Conservation (phyloP, 371 early-diverging fungal species). For the Amoeboaphelidium occidentale region DNA sequence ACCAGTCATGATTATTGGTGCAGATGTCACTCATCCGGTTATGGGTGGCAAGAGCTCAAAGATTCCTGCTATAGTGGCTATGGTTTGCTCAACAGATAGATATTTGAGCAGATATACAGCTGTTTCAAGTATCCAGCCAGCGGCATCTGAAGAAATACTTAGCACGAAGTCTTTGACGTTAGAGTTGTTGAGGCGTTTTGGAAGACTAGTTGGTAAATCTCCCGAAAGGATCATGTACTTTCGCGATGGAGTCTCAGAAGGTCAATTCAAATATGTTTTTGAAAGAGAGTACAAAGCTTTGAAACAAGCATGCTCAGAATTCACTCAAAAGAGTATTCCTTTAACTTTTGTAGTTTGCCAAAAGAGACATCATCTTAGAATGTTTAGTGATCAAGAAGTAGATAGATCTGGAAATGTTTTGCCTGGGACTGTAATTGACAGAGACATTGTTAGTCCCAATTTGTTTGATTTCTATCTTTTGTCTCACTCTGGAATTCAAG, state of each 20-base stretch:
- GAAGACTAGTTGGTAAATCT: slow-evolving; percentile 25
- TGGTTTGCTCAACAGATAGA: not conserved
- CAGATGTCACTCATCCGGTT: slow-evolving; percentile 57
- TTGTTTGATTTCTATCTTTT: slow-evolving; percentile 89
- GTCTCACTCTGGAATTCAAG: slow-evolving; percentile 73
- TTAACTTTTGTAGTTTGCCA: slow-evolving; percentile 81
- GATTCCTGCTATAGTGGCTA: not conserved
- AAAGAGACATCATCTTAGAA: slow-evolving; percentile 85
- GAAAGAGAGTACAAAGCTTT: slow-evolving; percentile 56
- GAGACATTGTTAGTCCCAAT: slow-evolving; percentile 45
- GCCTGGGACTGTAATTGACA: slow-evolving; percentile 83
- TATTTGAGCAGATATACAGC: slow-evolving; percentile 28
- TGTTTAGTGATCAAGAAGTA: too few relatives aligned
- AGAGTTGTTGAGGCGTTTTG: slow-evolving; percentile 53
- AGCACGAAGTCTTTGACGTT: slow-evolving; percentile 53
- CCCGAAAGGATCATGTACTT: slow-evolving; percentile 79
- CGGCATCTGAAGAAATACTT: slow-evolving; percentile 61
- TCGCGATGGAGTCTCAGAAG: slow-evolving; percentile 69
- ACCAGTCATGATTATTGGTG: slow-evolving; percentile 80
- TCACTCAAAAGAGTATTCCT: slow-evolving; percentile 47
- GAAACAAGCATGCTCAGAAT: slow-evolving; percentile 32
- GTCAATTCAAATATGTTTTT: slow-evolving; percentile 57
- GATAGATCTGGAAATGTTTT: slow-evolving; percentile 33
- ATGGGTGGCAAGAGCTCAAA: not conserved
- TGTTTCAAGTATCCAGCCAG: slow-evolving; percentile 50